A percentile compares a stretch with the other conserved stretches of the same genome.
Conservation (phyloP, 306 rosid species). For the Inga oerstediana region DNA sequence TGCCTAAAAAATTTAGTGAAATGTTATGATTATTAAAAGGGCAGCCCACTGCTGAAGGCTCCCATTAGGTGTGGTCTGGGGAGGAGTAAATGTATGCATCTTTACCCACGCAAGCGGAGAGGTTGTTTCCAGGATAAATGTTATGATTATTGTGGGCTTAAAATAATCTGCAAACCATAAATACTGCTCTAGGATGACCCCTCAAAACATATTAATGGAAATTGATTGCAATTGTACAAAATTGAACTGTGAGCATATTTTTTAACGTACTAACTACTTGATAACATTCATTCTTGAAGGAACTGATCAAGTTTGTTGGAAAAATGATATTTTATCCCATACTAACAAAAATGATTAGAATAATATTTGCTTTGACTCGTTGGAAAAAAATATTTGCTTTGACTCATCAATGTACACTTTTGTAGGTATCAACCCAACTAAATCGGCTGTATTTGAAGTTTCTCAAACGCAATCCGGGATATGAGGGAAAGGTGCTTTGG, state of each 20-base stretch:
- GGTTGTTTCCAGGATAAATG: neutral
- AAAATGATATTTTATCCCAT: constrained; percentile 14
- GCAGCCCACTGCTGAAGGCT: no score
- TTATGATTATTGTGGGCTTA: neutral
- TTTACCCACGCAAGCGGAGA: no score
- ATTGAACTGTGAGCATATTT: constrained; percentile 3
- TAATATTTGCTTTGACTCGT: constrained; percentile 19
- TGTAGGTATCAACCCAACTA: constrained; percentile 90
- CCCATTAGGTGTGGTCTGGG: no score
- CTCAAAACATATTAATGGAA: neutral
- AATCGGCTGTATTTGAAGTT: constrained; percentile 84
- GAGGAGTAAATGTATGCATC: no score
- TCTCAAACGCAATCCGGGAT: constrained; percentile 89
- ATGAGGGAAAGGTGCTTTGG: constrained; percentile 80
- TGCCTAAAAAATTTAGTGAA: no score
- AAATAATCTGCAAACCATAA: neutral
- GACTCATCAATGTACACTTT: constrained; percentile 32
- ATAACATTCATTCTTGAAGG: neutral
- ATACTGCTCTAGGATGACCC: neutral
- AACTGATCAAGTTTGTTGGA: constrained; percentile 24
- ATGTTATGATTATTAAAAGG: no score
- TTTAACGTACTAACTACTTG: constrained; percentile 1
- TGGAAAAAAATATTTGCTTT: constrained; percentile 2
- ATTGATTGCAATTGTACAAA: constrained; percentile 2
- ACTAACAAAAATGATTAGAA: constrained; percentile 3